Percentiles rank a stretch among this genome's conserved stretches.
phyloP scores from a whole-genome alignment of 495 filamentous ascomycete genomes.

The Annulohypoxylon maeteangense region DNA sequence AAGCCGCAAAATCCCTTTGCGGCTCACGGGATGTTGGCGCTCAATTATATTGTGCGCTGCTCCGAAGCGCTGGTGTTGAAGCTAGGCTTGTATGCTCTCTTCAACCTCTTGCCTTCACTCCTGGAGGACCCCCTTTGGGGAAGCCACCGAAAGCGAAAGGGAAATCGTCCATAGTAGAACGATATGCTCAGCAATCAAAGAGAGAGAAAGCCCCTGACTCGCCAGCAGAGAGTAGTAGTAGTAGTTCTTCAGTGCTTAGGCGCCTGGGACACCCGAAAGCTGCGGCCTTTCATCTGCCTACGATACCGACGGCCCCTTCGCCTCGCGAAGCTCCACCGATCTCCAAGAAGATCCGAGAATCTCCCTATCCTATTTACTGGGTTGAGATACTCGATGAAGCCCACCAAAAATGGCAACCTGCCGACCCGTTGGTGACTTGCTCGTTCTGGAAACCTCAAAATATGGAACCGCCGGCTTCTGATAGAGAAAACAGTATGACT shows the following conservation, averaged over 20 bases:
- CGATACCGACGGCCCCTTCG: conserved; percentile 34
- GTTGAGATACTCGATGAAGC: conserved; percentile 88
- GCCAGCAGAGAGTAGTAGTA: conserved; percentile 10
- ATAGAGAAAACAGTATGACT: conserved; percentile 75
- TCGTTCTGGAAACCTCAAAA: conserved; percentile 75
- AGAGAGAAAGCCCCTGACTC: conserved; percentile 42
- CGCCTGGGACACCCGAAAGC: conserved; percentile 58
- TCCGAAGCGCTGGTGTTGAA: conserved; percentile 80
- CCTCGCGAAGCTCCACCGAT: conserved; percentile 43
- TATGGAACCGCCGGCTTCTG: conserved; percentile 82
- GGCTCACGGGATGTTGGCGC: conserved; percentile 91
- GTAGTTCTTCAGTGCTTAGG: conserved; percentile 43
- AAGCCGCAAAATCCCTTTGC: conserved; percentile 69
- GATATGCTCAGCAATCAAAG: conserved; percentile 48
- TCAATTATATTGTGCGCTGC: conserved; percentile 87
- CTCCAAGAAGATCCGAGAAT: conserved; percentile 64
- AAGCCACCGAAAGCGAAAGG: conserved; percentile 56
- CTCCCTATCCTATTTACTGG: conserved; percentile 87
- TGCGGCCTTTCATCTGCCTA: conserved; percentile 51
- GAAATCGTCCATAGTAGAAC: conserved; percentile 40
- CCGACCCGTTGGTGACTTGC: conserved; percentile 84
- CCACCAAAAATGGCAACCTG: conserved; percentile 87
- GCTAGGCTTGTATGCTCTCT: conserved; percentile 93
- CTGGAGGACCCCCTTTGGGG: conserved; percentile 59
- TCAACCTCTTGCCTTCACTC: conserved; percentile 79